A percentile compares a stretch with the other conserved stretches of the same genome.
These are phyloP conservation scores for Lepidium sativum DNA, from an alignment of 345 rosid genomes.

Conservation along the genomic window DNA sequence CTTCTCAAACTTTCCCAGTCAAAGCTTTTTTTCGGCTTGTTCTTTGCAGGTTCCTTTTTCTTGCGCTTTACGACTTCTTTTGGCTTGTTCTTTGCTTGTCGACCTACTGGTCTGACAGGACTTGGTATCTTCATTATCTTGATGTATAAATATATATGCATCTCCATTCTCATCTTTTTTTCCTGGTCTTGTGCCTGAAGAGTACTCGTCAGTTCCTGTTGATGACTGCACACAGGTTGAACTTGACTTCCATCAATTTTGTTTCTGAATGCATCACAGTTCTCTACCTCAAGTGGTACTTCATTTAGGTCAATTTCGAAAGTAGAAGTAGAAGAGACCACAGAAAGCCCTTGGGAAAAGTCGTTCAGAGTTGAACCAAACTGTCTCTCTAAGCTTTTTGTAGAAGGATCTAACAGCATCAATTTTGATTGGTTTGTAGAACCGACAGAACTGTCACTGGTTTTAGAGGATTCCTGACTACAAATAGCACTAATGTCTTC, in stretches of 20 bases:
- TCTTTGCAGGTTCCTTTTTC: conserved; percentile 21
- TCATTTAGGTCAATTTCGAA: conserved; percentile 8
- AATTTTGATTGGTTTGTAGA: conserved; percentile 24
- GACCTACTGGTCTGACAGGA: not conserved
- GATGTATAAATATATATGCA: conserved; percentile 5
- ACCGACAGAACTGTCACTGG: conserved; percentile 1
- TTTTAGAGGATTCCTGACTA: conserved; percentile 33
- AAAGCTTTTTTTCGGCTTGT: conserved; percentile 31
- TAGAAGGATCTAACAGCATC: conserved; percentile 17
- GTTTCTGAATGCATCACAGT: conserved; percentile 17
- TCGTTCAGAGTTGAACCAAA: not conserved
- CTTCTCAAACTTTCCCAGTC: conserved; percentile 79
- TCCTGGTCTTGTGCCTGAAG: conserved; percentile 8
- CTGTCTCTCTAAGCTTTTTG: conserved; percentile 23
- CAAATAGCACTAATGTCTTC: conserved; percentile 31
- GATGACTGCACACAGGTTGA: conserved; percentile 14
- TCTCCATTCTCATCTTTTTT: conserved; percentile 22
- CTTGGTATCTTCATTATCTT: conserved; percentile 21
- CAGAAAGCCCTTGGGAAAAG: conserved; percentile 11
- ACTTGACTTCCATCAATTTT: conserved; percentile 22
- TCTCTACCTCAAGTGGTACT: conserved; percentile 24
- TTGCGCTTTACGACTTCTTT: not conserved
- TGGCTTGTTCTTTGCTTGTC: not conserved
- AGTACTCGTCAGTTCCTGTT: conserved; percentile 12
- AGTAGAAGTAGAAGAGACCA: conserved; percentile 9